These are phyloP conservation scores for Rhizopus sp. DNA, from an alignment of 371 early-diverging fungal species.

Conservation along the genomic window DNA sequence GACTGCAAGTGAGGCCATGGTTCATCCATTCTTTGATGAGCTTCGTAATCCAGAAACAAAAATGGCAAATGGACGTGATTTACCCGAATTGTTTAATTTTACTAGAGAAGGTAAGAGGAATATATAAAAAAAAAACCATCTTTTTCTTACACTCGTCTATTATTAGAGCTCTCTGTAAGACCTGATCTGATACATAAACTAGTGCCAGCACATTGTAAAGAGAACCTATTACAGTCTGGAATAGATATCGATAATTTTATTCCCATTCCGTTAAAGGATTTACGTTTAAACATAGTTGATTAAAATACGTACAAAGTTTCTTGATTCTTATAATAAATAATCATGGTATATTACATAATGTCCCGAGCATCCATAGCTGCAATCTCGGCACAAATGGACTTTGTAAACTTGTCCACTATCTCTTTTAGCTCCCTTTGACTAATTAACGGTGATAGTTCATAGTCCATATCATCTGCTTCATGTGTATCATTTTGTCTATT, in stretches of 20 bases:
- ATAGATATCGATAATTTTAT: conserved; percentile 39
- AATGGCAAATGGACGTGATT: conserved; percentile 74
- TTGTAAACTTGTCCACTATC: not conserved
- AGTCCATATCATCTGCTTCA: not conserved
- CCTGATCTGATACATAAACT: conserved; percentile 59
- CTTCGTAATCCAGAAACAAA: conserved; percentile 77
- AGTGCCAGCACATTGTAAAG: conserved; percentile 64
- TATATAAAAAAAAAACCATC: not conserved
- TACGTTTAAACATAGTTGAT: conserved; percentile 13
- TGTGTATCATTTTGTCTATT: not conserved
- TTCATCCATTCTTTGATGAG: conserved; percentile 94
- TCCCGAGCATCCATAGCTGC: not conserved
- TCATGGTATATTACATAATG: not conserved
- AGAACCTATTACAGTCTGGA: conserved; percentile 48
- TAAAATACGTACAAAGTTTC: conserved; percentile 1
- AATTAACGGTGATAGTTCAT: not conserved
- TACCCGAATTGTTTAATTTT: conserved; percentile 92
- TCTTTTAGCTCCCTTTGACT: not conserved
- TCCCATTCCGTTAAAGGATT: conserved; percentile 35
- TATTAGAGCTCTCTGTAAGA: conserved; percentile 47
- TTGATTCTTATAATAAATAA: not conserved
- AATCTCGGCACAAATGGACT: not conserved
- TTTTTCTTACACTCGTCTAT: not conserved
- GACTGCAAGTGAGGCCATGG: conserved; percentile 90
- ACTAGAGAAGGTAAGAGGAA: conserved; percentile 61